These are phyloP conservation scores for Coniferiporia sulphurascens DNA, from an alignment of 1,284 basidiomycete species.

Conservation along the genomic window DNA sequence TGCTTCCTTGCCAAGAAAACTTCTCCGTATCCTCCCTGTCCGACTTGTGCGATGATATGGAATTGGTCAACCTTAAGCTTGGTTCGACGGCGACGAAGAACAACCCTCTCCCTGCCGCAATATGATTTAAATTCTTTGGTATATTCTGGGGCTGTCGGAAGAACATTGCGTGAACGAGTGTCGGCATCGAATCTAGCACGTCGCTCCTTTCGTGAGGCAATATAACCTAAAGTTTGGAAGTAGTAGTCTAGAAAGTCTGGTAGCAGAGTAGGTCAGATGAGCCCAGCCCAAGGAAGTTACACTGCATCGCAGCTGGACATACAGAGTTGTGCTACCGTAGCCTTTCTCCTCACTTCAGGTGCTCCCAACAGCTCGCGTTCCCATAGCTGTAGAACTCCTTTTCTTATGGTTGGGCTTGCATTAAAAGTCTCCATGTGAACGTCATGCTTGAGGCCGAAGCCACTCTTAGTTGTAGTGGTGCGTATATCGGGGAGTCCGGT, in stretches of 20 bases:
- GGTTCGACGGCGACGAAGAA: constrained; percentile 82
- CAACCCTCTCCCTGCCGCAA: constrained; percentile 84
- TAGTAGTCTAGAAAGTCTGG: constrained; percentile 93
- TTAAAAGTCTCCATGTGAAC: constrained; percentile 21
- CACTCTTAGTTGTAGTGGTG: constrained; percentile 62
- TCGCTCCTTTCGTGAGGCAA: constrained; percentile 79
- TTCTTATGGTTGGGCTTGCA: constrained; percentile 42
- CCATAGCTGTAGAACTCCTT: constrained; percentile 64
- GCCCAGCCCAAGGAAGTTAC: constrained; percentile 4
- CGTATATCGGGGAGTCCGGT: constrained; percentile 47
- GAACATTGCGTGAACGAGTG: constrained; percentile 61
- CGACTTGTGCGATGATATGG: constrained; percentile 94
- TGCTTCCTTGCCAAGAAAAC: constrained; percentile 90
- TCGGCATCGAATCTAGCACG: constrained; percentile 80
- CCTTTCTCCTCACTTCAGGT: constrained; percentile 85
- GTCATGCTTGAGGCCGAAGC: constrained; percentile 22
- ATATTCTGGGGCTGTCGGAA: constrained; percentile 52
- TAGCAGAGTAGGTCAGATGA: not conserved
- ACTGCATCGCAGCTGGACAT: constrained; percentile 29
- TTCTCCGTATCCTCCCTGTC: constrained; percentile 95
- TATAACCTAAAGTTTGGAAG: constrained; percentile 87
- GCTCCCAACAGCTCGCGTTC: constrained; percentile 81
- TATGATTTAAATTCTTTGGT: constrained; percentile 85
- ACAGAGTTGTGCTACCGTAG: constrained; percentile 95
- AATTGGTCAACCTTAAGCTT: constrained; percentile 89